phyloP scores from a whole-genome alignment of 441 rosid species.

The Eruca vesicaria region DNA sequence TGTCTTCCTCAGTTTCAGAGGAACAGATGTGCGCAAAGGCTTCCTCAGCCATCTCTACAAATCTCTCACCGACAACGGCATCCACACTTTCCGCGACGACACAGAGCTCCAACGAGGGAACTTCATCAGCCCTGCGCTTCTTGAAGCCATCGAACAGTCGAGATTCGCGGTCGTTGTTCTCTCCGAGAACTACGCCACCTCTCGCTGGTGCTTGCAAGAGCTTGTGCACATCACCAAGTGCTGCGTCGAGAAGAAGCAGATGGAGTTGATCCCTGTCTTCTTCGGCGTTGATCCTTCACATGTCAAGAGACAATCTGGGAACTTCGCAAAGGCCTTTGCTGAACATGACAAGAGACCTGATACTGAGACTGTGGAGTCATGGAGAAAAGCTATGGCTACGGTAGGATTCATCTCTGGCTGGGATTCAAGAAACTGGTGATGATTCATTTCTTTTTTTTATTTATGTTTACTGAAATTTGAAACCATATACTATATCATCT shows the following conservation, averaged over 20 bases:
- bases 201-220: constrained; percentile 38
- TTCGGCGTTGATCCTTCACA: constrained; percentile 41
- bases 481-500: too few relatives aligned
- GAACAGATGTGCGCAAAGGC: constrained; percentile 25
- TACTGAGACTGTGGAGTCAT: constrained; percentile 23
- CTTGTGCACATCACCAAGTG: constrained; percentile 40
- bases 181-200: constrained; percentile 45
- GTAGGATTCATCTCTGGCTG: constrained; percentile 42
- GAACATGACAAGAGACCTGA: constrained; percentile 30
- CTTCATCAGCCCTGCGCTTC: constrained; percentile 25
- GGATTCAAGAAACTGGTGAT: constrained; percentile 43
- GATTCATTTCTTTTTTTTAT: neutral
- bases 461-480: neutral
- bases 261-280: constrained; percentile 44
- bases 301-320: constrained; percentile 41
- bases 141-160: constrained; percentile 38
- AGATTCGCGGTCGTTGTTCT: constrained; percentile 37
- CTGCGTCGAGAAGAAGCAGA: neutral
- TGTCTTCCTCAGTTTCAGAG: constrained; percentile 38
- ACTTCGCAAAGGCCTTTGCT: constrained; percentile 40
- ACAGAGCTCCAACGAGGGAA: constrained; percentile 24
- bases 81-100: constrained; percentile 29
- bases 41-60: constrained; percentile 37
- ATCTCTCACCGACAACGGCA: constrained; percentile 22
- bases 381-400: constrained; percentile 41